Base-by-base conservation (phyloP, 2,329 filamentous ascomycete genomes). In the Acephala macrosclerotiorum region DNA sequence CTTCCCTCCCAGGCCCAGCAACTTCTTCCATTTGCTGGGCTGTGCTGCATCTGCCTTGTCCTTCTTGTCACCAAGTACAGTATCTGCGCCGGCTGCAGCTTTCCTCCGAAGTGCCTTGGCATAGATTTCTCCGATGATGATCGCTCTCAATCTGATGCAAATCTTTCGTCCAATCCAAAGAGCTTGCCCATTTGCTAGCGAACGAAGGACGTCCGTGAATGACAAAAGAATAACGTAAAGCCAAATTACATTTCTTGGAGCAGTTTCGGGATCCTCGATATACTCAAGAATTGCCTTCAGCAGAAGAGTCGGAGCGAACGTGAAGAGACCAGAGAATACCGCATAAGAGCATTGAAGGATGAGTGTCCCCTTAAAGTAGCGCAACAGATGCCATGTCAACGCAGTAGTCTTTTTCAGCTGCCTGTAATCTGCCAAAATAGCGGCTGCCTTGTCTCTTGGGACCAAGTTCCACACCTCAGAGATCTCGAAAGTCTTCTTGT, bases 51-150 rank as follows among this genome's bases (percentile, higher is more conserved):
- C 75, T 38, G 79, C 77, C 56, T 80, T 78, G 83, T 79, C 67
- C 76, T 77, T 71, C 60, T 83, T 79, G 9, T 82, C 83, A 36
- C 92, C 91, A 18, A 96, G 82, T 0, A 90, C 84, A 61, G 91
- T 89, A 71, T 98, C 94, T 42, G 84, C 85, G 20, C 89, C 87
- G 9, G 94, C 89, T 25, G 93, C 90, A 20, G 94, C 95, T 79
- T 97, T 97, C 72, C 96, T 90, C 69, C 96, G 89, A 20, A 99
- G 85, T 1, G 96, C 93, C 80, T 99, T 99, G 64, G 94, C 92
- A 77, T 99, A 99, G 56, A 99, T 96, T 75, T 99, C 96, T 63
- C 96, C 96, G 71, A 99, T 93, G 68, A 99, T 94, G 75, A 99
- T 96, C 59, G 96, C 94, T 68, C 95, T 91, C 51, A 98, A 85